A percentile compares a stretch with the other conserved stretches of the same genome.
These are phyloP conservation scores for Aechmea fasciata DNA, from an alignment of 176 grass and related monocot species.

Conservation along the genomic window DNA sequence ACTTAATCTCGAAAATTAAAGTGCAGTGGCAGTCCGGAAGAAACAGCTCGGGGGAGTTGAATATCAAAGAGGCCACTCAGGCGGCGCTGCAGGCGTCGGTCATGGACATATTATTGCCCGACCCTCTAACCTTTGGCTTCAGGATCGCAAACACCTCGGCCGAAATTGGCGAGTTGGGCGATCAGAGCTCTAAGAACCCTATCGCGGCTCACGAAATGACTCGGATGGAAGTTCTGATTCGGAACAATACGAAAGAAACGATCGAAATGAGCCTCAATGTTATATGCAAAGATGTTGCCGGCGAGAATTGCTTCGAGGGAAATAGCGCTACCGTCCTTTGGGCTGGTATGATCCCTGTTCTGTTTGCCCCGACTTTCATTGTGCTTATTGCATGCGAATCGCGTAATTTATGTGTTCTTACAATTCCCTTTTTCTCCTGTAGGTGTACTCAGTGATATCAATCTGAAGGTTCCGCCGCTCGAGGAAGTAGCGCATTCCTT, in stretches of 20 bases:
- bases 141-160: conserved; percentile 41
- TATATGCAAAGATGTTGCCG: conserved; percentile 90
- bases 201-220: conserved; percentile 84
- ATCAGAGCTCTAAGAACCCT: conserved; percentile 29
- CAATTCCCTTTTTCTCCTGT: conserved; percentile 2
- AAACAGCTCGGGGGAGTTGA: conserved; percentile 93
- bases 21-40: conserved; percentile 93
- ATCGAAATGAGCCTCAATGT: conserved; percentile 76
- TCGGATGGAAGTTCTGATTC: conserved; percentile 68
- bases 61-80: conserved; percentile 92
- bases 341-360: conserved; percentile 47
- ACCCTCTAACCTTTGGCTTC: conserved; percentile 89
- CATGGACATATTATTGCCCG: conserved; percentile 87
- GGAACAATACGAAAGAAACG: conserved; percentile 88
- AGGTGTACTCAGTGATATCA: conserved; percentile 77
- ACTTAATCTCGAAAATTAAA: conserved; percentile 96
- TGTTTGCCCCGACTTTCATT: not conserved
- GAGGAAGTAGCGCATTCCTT: conserved; percentile 77
- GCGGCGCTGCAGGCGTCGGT: conserved; percentile 81
- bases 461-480: conserved; percentile 72
- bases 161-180: not conserved
- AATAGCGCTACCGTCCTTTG: conserved; percentile 77
- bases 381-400: not conserved
- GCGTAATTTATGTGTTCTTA: conserved; percentile 7
- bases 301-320: conserved; percentile 73